Evolutionary conservation across 345 rosid genomes (phyloP), one percentile per base, ranked within the genome.

Genomic region (Brassica nigra): DNA sequence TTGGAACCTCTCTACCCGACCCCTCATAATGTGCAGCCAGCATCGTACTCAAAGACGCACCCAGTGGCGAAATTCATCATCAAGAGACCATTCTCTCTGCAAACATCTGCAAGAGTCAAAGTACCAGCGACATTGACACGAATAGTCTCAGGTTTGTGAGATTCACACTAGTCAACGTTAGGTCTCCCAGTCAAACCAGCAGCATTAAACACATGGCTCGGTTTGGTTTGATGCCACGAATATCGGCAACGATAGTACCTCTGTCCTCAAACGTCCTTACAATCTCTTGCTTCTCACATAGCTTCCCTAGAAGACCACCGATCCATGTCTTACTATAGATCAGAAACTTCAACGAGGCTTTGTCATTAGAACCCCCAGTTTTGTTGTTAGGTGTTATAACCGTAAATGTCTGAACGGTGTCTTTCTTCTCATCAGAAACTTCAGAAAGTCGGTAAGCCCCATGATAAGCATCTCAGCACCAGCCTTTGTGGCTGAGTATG

Each of bases 161-260:
- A 82, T 68, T 86, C 90, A 66, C 90, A 86, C 90, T 87, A 86
- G 47, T 87, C 88, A 1, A 87, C 90, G 5, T 88, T 87, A 9
- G 91, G 90, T 72, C 91, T 85, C 3, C 90, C 90, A 2, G 88
- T 88, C 34, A 88, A 79, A 58, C 91, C 90, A 76, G 87, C 89
- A 42, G 87, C 89, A 39, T 84, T 88, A 33, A 85, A 88, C 33
- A 88, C 90, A 87, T 87, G 90, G 4, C 78, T 87, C 8, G 90
- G 89, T 58, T 73, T 80, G 27, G 89, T 58, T 73, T 80, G 27
- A 79, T 71, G 28, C 76, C 73, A 6, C 57, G 75, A 54, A 88
- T 72, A 66, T 88, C 91, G 8, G 83, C 87, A 31, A 83, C 0
- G 2, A 87, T 75, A 15, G 90, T 83, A 36, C 20, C 84, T 80